These are phyloP conservation scores for Canavalia gladiata DNA, from an alignment of 306 rosid species.

Conservation along the genomic window DNA sequence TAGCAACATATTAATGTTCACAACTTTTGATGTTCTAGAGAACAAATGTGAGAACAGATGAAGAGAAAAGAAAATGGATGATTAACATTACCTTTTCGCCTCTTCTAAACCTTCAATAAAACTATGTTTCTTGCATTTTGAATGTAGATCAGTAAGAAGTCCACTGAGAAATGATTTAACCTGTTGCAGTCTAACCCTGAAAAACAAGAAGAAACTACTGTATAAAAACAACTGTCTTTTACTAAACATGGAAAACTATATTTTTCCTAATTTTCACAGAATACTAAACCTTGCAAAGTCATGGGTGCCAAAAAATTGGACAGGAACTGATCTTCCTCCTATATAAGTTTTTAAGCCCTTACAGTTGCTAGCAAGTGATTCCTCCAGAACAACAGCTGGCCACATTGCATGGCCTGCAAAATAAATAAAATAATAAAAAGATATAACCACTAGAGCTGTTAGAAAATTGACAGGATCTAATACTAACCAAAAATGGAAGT, in stretches of 20 bases:
- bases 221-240: conserved; percentile 18
- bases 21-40: conserved; percentile 17
- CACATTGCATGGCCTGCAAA: conserved; percentile 98
- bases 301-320: conserved; percentile 96
- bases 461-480: conserved; percentile 42
- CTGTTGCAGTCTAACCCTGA: conserved; percentile 85
- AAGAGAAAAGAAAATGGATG: conserved; percentile 9
- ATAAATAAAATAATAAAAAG: conserved; percentile 39
- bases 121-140: conserved; percentile 85
- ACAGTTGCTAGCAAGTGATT: conserved; percentile 81
- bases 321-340: conserved; percentile 89
- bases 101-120: conserved; percentile 89
- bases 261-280: conserved; percentile 47
- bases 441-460: conserved; percentile 15
- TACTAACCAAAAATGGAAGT: conserved; percentile 36
- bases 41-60: conserved; percentile 27
- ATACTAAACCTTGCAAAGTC: conserved; percentile 92
- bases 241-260: conserved; percentile 13
- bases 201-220: conserved; percentile 41
- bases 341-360: conserved; percentile 73
- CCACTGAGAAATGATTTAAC: conserved; percentile 90
- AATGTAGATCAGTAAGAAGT: conserved; percentile 86
- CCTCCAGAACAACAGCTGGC: conserved; percentile 98
- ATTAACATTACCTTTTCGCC: conserved; percentile 81
- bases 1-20: conserved; percentile 17